Base-by-base conservation (phyloP, 2,329 filamentous ascomycete species). In the Sclerotinia glacialis region DNA sequence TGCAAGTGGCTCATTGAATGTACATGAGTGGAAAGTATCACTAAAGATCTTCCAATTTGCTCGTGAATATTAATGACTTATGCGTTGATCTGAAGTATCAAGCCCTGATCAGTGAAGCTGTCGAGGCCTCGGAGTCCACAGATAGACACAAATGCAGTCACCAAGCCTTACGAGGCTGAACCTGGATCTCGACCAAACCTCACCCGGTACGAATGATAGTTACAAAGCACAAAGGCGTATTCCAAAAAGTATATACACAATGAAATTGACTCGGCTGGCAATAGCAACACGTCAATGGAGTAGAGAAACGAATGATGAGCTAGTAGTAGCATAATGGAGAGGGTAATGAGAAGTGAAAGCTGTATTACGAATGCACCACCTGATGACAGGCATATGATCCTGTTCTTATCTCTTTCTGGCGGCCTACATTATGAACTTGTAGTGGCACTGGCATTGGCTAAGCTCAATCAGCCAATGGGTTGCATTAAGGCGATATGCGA, bases 341-440 rank as follows among this genome's bases (percentile, higher is more conserved):
- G 40, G 1, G 16, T 42, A 34, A 50, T 50, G 14, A 49, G 44
- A n/a, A 14, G 28, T n/a, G 44, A 46, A 8, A 61, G 31, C 21
- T 26, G 37, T 44, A 31, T 62, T 62, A 47, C 59, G 59, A 62
- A 50, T 37, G 59, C 59, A 37, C 4, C n/a, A 26, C 31, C n/a
- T n/a, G n/a, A n/a, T n/a, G n/a, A n/a, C n/a, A n/a, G n/a, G n/a
- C n/a, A n/a, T n/a, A n/a, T n/a, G n/a, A n/a, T n/a, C n/a, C n/a
- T n/a, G n/a, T n/a, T n/a, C n/a, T n/a, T n/a, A n/a, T n/a, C n/a
- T n/a, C n/a, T n/a, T n/a, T n/a, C n/a, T n/a, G n/a, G n/a, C n/a
- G n/a, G n/a, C n/a, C n/a, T 37, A 28, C 28, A 2, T 34, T n/a
- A 26, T 28, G 37, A 44, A 26, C 26, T 60, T 31, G 26, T 60